phyloP scores from a whole-genome alignment of 257 asterid species.

The Nicotiana noctiflora region DNA sequence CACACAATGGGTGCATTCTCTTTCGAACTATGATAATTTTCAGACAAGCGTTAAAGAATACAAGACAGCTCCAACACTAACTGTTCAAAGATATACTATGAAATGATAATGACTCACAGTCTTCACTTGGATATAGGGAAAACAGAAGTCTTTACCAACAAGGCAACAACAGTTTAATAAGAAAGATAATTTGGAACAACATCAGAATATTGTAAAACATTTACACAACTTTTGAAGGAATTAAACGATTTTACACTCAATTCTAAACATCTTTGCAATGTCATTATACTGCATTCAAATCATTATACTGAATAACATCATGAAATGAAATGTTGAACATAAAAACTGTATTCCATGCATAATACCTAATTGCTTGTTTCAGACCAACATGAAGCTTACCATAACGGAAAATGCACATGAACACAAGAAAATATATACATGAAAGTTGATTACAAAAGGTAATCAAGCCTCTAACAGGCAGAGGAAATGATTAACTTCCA shows the following conservation, averaged over 20 bases:
- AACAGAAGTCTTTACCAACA: not conserved
- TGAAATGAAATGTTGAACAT: not conserved
- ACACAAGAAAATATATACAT: not conserved
- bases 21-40: not conserved
- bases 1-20: no score
- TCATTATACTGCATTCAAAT: not conserved
- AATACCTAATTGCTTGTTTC: not conserved
- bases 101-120: not conserved
- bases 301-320: not conserved
- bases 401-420: not conserved
- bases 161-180: not conserved
- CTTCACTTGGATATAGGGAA: not conserved
- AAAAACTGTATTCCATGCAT: not conserved
- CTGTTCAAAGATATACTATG: not conserved
- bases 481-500: no score
- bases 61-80: not conserved
- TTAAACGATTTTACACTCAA: no score
- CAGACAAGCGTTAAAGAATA: not conserved
- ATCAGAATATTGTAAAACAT: not conserved
- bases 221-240: no score
- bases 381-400: not conserved
- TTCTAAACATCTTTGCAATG: not conserved
- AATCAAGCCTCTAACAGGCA: no score
- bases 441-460: not conserved
- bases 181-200: not conserved